Evolutionary conservation across 495 filamentous ascomycete genomes (phyloP).

Genomic region (Aspergillus ostianus): DNA sequence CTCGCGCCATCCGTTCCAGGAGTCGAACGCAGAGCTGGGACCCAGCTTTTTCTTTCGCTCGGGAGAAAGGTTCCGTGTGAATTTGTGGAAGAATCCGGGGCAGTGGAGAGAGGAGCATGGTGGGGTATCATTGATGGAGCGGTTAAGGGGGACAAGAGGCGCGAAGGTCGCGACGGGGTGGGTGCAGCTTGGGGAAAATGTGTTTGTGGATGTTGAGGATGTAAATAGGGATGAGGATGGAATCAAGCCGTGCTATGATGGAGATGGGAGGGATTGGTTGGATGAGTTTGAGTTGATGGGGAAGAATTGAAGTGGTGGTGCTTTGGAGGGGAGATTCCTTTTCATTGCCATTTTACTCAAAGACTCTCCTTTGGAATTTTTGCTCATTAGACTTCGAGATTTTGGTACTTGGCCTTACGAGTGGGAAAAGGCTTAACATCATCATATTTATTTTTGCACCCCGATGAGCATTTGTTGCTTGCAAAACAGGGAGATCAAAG

Average conservation of each 20-base stretch:
- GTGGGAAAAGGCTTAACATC: too few relatives aligned
- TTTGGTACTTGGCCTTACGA: too few relatives aligned
- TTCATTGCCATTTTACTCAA: too few relatives aligned
- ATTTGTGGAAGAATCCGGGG: conserved; percentile 25
- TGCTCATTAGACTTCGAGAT: too few relatives aligned
- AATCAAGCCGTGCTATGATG: neutral
- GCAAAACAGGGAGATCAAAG: too few relatives aligned
- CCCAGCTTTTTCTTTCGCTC: conserved; percentile 31
- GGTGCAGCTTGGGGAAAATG: neutral
- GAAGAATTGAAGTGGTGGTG: neutral
- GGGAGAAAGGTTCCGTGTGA: conserved; percentile 22
- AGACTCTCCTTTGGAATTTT: too few relatives aligned
- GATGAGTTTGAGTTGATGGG: neutral
- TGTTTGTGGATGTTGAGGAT: neutral
- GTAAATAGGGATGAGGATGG: neutral
- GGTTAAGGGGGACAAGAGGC: neutral
- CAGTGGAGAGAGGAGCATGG: neutral
- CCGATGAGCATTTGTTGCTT: too few relatives aligned
- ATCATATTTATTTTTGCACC: too few relatives aligned
- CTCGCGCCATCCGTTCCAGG: conserved; percentile 31
- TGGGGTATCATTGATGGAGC: neutral
- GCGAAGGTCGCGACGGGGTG: neutral
- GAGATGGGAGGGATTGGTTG: neutral
- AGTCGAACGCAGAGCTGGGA: conserved; percentile 11
- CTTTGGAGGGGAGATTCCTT: too few relatives aligned